A percentile compares a stretch with the other conserved stretches of the same genome.
phyloP scores from a whole-genome alignment of 2,329 filamentous ascomycete species.

The Xylaria sp. region DNA sequence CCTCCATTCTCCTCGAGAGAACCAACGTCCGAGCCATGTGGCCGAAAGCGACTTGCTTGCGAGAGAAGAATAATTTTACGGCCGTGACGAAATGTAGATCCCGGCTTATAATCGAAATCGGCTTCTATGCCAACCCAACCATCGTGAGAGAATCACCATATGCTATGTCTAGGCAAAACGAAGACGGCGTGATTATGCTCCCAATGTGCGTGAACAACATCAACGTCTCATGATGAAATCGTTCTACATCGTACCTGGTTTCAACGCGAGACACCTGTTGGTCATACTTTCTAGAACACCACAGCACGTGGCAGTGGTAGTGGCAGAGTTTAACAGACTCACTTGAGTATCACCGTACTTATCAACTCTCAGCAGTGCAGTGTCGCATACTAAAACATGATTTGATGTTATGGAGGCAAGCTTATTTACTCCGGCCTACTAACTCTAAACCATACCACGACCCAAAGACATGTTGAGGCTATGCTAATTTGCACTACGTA shows the following conservation, averaged over 20 bases:
- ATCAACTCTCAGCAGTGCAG: background rate
- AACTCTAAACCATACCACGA: background rate
- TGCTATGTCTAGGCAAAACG: too few species aligned
- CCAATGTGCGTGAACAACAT: background rate
- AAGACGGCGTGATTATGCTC: background rate
- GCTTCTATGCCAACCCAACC: background rate
- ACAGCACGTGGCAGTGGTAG: conserved; percentile 7
- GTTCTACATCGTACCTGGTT: conserved; percentile 1
- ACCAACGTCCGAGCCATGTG: background rate
- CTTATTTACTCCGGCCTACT: background rate
- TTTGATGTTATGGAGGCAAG: background rate
- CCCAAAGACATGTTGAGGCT: background rate
- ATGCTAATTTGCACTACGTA: background rate
- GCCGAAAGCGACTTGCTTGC: background rate
- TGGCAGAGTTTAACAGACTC: background rate
- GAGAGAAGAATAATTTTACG: background rate
- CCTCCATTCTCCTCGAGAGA: background rate
- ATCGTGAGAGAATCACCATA: background rate
- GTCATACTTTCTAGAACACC: background rate
- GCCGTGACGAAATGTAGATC: conserved; percentile 1
- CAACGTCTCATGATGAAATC: conserved; percentile 9
- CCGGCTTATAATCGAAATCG: background rate
- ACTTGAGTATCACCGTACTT: background rate
- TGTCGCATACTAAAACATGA: background rate
- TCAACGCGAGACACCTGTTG: conserved; percentile 9